phyloP scores from a whole-genome alignment of 208 protist species.

The Crithidia sp. region DNA sequence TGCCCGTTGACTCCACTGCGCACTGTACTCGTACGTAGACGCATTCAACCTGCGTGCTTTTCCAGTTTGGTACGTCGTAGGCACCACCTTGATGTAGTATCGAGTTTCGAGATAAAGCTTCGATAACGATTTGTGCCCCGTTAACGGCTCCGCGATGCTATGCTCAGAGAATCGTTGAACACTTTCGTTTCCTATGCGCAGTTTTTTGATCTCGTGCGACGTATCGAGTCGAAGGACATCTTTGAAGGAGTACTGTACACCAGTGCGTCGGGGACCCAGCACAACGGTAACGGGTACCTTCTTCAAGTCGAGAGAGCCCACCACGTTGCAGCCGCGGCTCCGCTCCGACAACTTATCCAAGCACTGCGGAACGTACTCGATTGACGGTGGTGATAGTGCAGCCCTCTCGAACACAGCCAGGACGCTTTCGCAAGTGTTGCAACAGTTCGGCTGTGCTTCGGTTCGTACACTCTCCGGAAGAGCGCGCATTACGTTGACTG shows the following conservation, averaged over 20 bases:
- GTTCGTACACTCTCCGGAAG: slow-evolving; percentile 6
- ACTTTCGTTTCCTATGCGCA: slow-evolving; percentile 64
- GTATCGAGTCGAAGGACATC: slow-evolving; percentile 67
- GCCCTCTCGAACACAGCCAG: slow-evolving; percentile 34
- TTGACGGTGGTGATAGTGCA: slow-evolving; percentile 26
- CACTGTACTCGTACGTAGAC: slow-evolving; percentile 78
- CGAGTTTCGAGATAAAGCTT: slow-evolving; percentile 44
- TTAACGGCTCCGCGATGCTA: slow-evolving; percentile 47
- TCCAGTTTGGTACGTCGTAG: slow-evolving; percentile 56
- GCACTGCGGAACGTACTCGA: slow-evolving; percentile 66
- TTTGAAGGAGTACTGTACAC: slow-evolving; percentile 31
- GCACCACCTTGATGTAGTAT: slow-evolving; percentile 73
- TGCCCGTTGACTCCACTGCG: slow-evolving; percentile 40
- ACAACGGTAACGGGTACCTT: slow-evolving; percentile 85
- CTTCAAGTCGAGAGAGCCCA: slow-evolving; percentile 73
- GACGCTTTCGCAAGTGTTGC: slow-evolving; percentile 76
- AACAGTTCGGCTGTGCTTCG: slow-evolving; percentile 34
- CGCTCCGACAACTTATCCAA: slow-evolving; percentile 48
- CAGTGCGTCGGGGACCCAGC: slow-evolving; percentile 58
- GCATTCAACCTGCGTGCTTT: slow-evolving; percentile 19
- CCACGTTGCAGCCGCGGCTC: slow-evolving; percentile 76
- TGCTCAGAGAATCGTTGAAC: slow-evolving; percentile 70
- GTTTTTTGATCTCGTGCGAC: slow-evolving; percentile 69
- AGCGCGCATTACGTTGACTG: slow-evolving; percentile 14
- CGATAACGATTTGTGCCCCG: slow-evolving; percentile 35